Base-by-base conservation (phyloP, 2,329 filamentous ascomycete species). In the Calonectria multiphialidica region DNA sequence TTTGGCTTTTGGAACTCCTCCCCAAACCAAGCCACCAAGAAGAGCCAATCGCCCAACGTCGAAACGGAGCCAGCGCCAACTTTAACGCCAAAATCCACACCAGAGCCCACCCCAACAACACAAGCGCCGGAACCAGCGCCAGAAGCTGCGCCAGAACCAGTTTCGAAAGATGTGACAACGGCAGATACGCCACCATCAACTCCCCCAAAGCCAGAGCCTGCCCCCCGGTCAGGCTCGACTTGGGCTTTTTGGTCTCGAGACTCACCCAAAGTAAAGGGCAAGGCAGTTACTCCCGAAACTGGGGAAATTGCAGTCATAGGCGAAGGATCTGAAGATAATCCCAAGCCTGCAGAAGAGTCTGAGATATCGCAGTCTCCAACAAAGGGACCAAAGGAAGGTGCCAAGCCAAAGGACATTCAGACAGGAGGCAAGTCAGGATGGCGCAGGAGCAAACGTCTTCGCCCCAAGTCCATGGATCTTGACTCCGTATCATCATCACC, bases 171-270 rank as follows among this genome's bases (percentile, higher is more conserved):
- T 74, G 78, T 88, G 76, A 77, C 84, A 74, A 81, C 87, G 83
- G 69, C 86, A 57, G 86, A 90, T 75, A 84, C 84, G 2, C 79
- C 84, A 5, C 73, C 81, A 8, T 68, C 80, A 25, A 40, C n/a
- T 10, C 66, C 80, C 16, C 78, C 81, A 68, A 81, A 77, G 37
- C 73, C 83, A 68, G 78, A 80, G 10, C 78, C 83, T 2, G 79
- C 83, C n/a, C 87, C 87, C 6, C 85, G 88, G 18, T 85, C 87
- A 21, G 90, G 90, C 15, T 93, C 93, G 0, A 94, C 92, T 0
- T 96, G 94, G 94, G 94, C 93, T 0, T 96, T 96, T 76, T 96
- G 94, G 94, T 95, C 92, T 16, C 90, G 88, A 55, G 91, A 93
- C 75, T 82, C 86, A 2, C 81, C 84, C 9, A 85, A 83, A 47